Base-by-base conservation (phyloP, 371 early-diverging fungal species). In the Rhizopus arrhizus region DNA sequence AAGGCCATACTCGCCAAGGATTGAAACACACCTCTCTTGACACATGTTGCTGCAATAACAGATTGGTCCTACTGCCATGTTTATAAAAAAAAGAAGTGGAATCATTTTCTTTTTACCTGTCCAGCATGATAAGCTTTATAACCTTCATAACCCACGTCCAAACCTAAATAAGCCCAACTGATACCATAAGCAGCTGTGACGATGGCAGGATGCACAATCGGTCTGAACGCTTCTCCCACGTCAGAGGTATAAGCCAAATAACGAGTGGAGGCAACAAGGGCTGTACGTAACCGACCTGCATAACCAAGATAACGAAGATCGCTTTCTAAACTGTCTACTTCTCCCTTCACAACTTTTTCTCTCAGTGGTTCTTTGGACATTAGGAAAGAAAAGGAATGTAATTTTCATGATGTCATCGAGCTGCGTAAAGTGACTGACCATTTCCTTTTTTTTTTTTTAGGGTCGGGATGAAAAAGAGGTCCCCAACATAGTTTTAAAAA, bases 211-310 rank as follows among this genome's bases (percentile, higher is more conserved):
- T 75, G 64, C 12, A 87, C 85, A 40, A 90, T 77, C 15, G 92
- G 92, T 31, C 92, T 78, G 63, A 92, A 88, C 3, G 90, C 90
- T 63, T 92, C 92, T 38, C 92, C 92, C 28, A 90, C 81, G 59
- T 90, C 90, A 12, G 84, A 85, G 5, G 87, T 84, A 66, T 87
- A 90, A 13, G 89, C 90, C 47, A 89, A 74, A 60, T 86, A 85
- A 33, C 88, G 78, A 16, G 78, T 73, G 10, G 84, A 85, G 16
- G 86, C 87, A 6, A 69, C 59, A 28, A 85, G 64, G 29, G 87
- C 79, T 9, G 73, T 85, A 43, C 81, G 70, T 40, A 89, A 66
- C 28, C 91, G 86, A 66, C 81, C 85, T 49, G 72, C 81, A 61
- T 89, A 89, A 22, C 82, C 90, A 28, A 88, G 73, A 50, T 85